These are phyloP conservation scores for Pulveroboletus sp. DNA, from an alignment of 768 basidiomycete species.

Conservation along the genomic window DNA sequence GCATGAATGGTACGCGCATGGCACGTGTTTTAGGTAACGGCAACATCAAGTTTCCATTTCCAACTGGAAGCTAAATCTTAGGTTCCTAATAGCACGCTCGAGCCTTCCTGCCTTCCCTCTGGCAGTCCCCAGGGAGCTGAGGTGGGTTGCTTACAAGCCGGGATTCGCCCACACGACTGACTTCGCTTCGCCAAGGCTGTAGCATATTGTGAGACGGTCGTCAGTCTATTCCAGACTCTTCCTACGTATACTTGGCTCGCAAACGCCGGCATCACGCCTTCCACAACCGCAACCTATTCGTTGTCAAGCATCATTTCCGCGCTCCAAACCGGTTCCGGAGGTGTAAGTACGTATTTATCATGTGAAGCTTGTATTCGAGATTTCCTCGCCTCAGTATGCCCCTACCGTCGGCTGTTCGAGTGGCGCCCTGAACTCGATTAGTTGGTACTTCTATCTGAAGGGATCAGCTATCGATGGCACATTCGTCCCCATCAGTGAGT, in stretches of 20 bases:
- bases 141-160: conserved; percentile 29
- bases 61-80: background rate
- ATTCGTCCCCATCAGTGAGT: conserved; percentile 55
- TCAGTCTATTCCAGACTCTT: conserved; percentile 57
- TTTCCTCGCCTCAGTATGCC: conserved; percentile 34
- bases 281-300: conserved; percentile 51
- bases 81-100: conserved; percentile 45
- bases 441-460: conserved; percentile 60
- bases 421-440: conserved; percentile 39
- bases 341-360: conserved; percentile 20
- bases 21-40: conserved; percentile 42
- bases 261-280: conserved; percentile 70
- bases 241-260: conserved; percentile 73
- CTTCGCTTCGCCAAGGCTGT: conserved; percentile 45
- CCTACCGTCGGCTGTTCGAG: conserved; percentile 45
- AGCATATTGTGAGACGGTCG: conserved; percentile 56
- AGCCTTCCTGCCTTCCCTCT: conserved; percentile 52
- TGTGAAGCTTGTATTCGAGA: background rate
- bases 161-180: conserved; percentile 2
- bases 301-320: conserved; percentile 51
- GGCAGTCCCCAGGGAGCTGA: conserved; percentile 60
- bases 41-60: background rate
- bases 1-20: conserved; percentile 72
- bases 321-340: conserved; percentile 50
- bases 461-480: conserved; percentile 65